These are phyloP conservation scores for Auriculariales sp. DNA, from an alignment of 768 basidiomycete species.

Conservation along the genomic window DNA sequence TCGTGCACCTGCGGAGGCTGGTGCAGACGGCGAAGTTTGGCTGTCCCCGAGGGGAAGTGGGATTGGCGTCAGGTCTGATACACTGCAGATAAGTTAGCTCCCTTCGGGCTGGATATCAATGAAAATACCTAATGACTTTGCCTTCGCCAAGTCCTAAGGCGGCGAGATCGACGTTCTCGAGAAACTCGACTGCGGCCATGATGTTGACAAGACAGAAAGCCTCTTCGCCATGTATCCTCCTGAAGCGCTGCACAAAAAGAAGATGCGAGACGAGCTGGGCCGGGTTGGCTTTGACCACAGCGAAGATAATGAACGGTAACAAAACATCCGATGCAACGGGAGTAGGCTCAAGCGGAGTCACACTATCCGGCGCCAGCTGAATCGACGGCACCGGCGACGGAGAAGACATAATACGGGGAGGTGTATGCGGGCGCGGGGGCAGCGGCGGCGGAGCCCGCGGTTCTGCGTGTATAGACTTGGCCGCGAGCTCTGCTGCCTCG, in stretches of 20 bases:
- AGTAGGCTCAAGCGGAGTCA: constrained; percentile 11
- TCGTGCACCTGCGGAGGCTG: constrained; percentile 26
- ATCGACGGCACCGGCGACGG: neutral
- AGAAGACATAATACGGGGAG: neutral
- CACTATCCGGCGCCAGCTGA: neutral
- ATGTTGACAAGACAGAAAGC: constrained; percentile 89
- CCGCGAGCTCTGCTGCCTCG: neutral
- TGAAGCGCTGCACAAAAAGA: constrained; percentile 36
- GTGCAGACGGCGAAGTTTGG: constrained; percentile 27
- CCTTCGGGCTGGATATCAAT: neutral
- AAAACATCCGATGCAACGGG: constrained; percentile 79
- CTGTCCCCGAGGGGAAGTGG: constrained; percentile 45
- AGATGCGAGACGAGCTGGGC: constrained; percentile 59
- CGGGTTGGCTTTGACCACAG: constrained; percentile 89
- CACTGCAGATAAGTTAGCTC: constrained; percentile 20
- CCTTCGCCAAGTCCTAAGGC: constrained; percentile 49
- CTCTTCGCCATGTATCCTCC: constrained; percentile 65
- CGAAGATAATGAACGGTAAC: constrained; percentile 84
- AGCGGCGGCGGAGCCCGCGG: neutral
- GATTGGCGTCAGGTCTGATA: constrained; percentile 71
- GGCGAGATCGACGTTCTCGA: constrained; percentile 85
- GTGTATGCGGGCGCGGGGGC: constrained; percentile 2
- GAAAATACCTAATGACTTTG: constrained; percentile 40
- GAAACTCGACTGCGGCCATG: constrained; percentile 88
- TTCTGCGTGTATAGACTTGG: neutral